These are phyloP conservation scores for Neonectria neomacrospora DNA, from an alignment of 2,329 filamentous ascomycete genomes.

Conservation along the genomic window DNA sequence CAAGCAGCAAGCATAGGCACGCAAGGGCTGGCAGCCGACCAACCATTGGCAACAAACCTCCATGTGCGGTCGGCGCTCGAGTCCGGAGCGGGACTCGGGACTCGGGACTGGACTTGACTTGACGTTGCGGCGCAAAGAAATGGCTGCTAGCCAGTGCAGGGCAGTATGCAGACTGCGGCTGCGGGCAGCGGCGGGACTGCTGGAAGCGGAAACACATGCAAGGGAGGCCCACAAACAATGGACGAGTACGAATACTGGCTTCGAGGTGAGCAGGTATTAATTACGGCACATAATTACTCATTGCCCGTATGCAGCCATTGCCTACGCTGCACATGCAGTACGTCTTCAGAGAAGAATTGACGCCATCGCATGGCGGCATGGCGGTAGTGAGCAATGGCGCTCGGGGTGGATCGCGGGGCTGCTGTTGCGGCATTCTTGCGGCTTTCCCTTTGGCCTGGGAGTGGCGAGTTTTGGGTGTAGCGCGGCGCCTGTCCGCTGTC, in stretches of 20 bases:
- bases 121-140: conserved; percentile 10
- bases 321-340: background rate
- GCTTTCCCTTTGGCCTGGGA: conserved; percentile 10
- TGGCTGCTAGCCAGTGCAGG: background rate
- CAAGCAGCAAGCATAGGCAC: background rate
- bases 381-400: conserved; percentile 39
- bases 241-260: background rate
- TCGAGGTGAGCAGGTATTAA: too few species aligned
- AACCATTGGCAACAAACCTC: conserved; percentile 5
- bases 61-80: background rate
- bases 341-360: conserved; percentile 29
- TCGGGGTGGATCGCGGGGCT: conserved; percentile 4
- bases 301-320: too few species aligned
- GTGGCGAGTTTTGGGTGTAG: conserved; percentile 20
- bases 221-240: conserved; percentile 13
- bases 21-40: background rate
- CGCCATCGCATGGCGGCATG: conserved; percentile 45
- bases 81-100: background rate
- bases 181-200: conserved; percentile 40
- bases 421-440: background rate
- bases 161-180: conserved; percentile 29
- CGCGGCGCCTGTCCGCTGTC: conserved; percentile 25
- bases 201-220: conserved; percentile 37
- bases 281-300: too few species aligned
- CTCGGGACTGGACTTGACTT: background rate